These are phyloP conservation scores for Senna tora DNA, from an alignment of 306 rosid genomes.

Conservation along the genomic window DNA sequence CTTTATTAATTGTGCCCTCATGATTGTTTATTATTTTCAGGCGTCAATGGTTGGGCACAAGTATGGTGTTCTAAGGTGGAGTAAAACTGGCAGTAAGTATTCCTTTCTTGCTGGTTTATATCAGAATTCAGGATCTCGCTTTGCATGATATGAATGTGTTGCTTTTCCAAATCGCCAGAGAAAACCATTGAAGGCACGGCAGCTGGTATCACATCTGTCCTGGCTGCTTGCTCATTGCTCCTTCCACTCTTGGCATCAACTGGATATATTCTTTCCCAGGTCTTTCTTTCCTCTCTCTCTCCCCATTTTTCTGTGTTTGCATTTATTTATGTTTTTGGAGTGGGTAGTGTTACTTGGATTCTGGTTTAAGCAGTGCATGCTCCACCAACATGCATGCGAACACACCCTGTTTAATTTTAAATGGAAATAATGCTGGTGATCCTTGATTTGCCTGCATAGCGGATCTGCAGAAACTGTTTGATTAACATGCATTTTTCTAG, in stretches of 20 bases:
- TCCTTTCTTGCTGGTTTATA: slow-evolving; percentile 29
- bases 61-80: slow-evolving; percentile 93
- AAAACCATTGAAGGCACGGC: slow-evolving; percentile 99
- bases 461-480: not conserved
- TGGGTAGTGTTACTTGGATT: not conserved
- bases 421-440: not conserved
- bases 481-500: not conserved
- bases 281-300: slow-evolving; percentile 39
- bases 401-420: not conserved
- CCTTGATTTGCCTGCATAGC: slow-evolving; percentile 4
- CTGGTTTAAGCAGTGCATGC: not conserved
- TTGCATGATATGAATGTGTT: slow-evolving; percentile 34
- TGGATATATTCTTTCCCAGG: slow-evolving; percentile 89
- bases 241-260: slow-evolving; percentile 90
- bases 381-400: not conserved
- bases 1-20: not conserved
- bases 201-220: slow-evolving; percentile 94
- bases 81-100: slow-evolving; percentile 93
- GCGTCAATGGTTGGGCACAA: slow-evolving; percentile 98
- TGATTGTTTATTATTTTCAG: slow-evolving; percentile 45
- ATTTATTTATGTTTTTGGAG: not conserved
- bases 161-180: slow-evolving; percentile 58
- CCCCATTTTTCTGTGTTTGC: slow-evolving; percentile 5
- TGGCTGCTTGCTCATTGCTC: slow-evolving; percentile 86
- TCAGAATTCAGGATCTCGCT: slow-evolving; percentile 5